phyloP scores from a whole-genome alignment of 129 eudicot species.

The Centella asiatica region DNA sequence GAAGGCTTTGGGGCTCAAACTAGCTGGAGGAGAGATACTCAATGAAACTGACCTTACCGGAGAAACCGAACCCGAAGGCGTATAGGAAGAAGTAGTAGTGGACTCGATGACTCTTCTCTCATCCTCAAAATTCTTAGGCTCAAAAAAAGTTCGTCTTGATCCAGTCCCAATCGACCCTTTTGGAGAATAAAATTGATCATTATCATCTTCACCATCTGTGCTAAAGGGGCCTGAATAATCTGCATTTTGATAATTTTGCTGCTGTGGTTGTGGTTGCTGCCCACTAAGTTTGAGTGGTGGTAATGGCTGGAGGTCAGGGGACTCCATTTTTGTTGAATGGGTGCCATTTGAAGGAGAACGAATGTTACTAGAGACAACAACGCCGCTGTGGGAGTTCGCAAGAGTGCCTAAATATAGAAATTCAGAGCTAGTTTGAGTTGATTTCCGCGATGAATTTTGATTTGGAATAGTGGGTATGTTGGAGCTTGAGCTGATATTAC shows the following conservation, averaged over 20 bases:
- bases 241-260: slow-evolving; percentile 17
- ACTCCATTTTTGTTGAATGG: slow-evolving; percentile 39
- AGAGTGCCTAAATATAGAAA: slow-evolving; percentile 67
- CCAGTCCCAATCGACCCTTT: slow-evolving; percentile 37
- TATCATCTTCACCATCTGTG: slow-evolving; percentile 40
- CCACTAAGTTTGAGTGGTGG: slow-evolving; percentile 47
- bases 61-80: slow-evolving; percentile 52
- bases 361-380: neutral
- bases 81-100: slow-evolving; percentile 38
- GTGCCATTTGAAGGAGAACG: neutral
- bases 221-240: slow-evolving; percentile 9
- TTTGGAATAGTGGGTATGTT: slow-evolving; percentile 2
- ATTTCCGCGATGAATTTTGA: slow-evolving; percentile 26
- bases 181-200: slow-evolving; percentile 68
- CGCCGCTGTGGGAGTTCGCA: slow-evolving; percentile 40
- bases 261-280: slow-evolving; percentile 17
- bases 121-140: slow-evolving; percentile 23
- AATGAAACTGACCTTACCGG: slow-evolving; percentile 56
- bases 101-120: slow-evolving; percentile 28
- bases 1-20: slow-evolving; percentile 42
- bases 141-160: slow-evolving; percentile 41
- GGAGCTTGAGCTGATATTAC: slow-evolving; percentile 10
- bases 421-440: slow-evolving; percentile 67
- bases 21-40: slow-evolving; percentile 55
- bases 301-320: slow-evolving; percentile 87